phyloP scores from a whole-genome alignment of 2,329 filamentous ascomycete genomes.

The Camptophora hylomeconis region DNA sequence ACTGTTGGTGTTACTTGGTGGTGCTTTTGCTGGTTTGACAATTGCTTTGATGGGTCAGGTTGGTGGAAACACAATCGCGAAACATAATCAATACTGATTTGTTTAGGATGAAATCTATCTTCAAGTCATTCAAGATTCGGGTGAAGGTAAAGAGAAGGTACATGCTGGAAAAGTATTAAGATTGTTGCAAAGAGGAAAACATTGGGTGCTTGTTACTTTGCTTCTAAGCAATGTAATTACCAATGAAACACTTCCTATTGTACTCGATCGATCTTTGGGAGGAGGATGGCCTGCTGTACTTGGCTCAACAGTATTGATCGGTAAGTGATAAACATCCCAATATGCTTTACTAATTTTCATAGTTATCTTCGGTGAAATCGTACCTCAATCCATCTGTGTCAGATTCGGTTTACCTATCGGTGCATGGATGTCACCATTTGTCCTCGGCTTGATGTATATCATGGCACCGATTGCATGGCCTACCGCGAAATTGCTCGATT shows the following conservation, averaged over 20 bases:
- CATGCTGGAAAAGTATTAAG: constrained; percentile 72
- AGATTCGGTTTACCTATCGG: constrained; percentile 92
- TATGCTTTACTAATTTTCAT: constrained; percentile 6
- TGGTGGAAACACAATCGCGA: constrained; percentile 6
- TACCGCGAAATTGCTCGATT: constrained; percentile 88
- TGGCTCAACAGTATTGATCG: constrained; percentile 85
- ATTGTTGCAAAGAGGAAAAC: constrained; percentile 76
- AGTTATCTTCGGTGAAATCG: constrained; percentile 98
- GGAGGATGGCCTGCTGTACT: constrained; percentile 90
- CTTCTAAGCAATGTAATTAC: constrained; percentile 94
- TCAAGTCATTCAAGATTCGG: constrained; percentile 80
- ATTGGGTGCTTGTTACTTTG: constrained; percentile 94
- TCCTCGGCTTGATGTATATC: constrained; percentile 81
- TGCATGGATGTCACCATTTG: constrained; percentile 80
- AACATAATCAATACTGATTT: constrained; percentile 1
- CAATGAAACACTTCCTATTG: constrained; percentile 90
- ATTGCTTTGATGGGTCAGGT: constrained; percentile 50
- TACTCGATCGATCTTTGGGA: constrained; percentile 83
- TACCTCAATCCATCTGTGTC: constrained; percentile 91
- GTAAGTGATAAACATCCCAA: constrained; percentile 36
- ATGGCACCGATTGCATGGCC: constrained; percentile 86
- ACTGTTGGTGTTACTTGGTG: constrained; percentile 71
- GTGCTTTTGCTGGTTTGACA: constrained; percentile 88
- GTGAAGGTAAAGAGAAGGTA: constrained; percentile 70
- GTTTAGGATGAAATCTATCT: constrained; percentile 85